Evolutionary conservation across 257 asterid genomes (phyloP), one percentile per base, ranked within the genome.

Genomic region (Salvia miltiorrhiza): DNA sequence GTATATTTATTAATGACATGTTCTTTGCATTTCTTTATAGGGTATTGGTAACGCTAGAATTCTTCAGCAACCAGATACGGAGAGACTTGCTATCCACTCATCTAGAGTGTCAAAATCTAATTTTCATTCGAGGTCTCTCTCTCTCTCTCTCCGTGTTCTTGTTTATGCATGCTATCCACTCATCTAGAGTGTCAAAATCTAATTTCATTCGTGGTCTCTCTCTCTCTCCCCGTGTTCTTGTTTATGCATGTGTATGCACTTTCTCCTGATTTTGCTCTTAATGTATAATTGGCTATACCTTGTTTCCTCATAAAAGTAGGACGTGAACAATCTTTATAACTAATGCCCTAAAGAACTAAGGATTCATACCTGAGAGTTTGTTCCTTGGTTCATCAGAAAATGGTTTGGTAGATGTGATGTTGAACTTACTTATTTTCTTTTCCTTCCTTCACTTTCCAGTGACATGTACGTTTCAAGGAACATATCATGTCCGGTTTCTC

Each of bases 401-500:
- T 32, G 9, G 23, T 66, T 17, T 14, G 0, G 17, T 28, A 9
- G 24, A 49, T 37, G n/a, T 24, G n/a, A 53, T 54, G 48, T 66
- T 53, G 30, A 24, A 56, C 75, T 76, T 26, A 73, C n/a, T 65
- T 72, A 74, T 72, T 76, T 72, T 58, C 33, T 73, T 60, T 64
- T 72, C 53, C 33, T 73, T 60, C 65, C 49, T 52, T 33, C 23
- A 20, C 13, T 21, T 70, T 79, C 63, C 94, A 92, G 97, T 80
- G 95, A 86, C 69, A 72, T 79, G 56, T 79, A 76, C 24, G 71
- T 82, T 47, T 70, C 93, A 23, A 87, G 90, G 79, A 87, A 89
- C 63, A 76, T 89, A 72, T 92, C 98, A n/a, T 89, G 96, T 58
- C 98, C 96, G 1, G 98, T 87, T 53, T 92, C 97, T 65, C 96